Percentiles rank a stretch among this genome's conserved stretches.
These are phyloP conservation scores for Trichomonas tenax DNA, from an alignment of 208 protist genomes.

Conservation along the genomic window DNA sequence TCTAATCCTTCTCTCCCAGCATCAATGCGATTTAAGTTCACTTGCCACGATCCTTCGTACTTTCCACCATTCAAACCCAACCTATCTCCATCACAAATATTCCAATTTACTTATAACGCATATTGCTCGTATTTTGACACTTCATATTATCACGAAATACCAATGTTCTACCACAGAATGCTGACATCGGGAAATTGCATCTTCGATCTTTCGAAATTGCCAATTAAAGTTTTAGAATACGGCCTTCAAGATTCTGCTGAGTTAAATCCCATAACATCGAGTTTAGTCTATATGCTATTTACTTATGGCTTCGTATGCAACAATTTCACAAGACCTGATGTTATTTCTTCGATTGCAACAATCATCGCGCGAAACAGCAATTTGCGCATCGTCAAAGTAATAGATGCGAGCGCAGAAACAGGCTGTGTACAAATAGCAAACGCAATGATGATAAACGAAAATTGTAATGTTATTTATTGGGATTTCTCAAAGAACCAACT, in stretches of 20 bases:
- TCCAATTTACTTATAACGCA: slow-evolving; percentile 12
- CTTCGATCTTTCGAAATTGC: background rate
- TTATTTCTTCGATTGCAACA: background rate
- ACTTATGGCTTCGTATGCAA: background rate
- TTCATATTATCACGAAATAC: background rate
- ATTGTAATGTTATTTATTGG: background rate
- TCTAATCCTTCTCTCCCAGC: background rate
- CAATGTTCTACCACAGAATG: background rate
- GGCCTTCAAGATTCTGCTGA: background rate
- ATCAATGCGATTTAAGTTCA: background rate
- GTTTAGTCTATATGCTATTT: background rate
- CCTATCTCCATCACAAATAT: background rate
- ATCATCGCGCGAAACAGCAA: background rate
- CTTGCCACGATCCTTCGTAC: background rate
- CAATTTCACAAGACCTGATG: background rate
- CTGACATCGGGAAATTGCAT: background rate
- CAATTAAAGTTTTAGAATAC: background rate
- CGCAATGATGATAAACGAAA: background rate
- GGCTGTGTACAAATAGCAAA: background rate
- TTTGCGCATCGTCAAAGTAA: background rate
- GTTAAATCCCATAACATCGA: background rate
- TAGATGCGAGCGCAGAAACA: background rate
- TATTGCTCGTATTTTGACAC: background rate
- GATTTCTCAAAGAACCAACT: background rate
- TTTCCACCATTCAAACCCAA: background rate